Percentiles rank a stretch among this genome's conserved stretches.
phyloP scores from a whole-genome alignment of 257 asterid genomes.

The Solanum raphanifolium region DNA sequence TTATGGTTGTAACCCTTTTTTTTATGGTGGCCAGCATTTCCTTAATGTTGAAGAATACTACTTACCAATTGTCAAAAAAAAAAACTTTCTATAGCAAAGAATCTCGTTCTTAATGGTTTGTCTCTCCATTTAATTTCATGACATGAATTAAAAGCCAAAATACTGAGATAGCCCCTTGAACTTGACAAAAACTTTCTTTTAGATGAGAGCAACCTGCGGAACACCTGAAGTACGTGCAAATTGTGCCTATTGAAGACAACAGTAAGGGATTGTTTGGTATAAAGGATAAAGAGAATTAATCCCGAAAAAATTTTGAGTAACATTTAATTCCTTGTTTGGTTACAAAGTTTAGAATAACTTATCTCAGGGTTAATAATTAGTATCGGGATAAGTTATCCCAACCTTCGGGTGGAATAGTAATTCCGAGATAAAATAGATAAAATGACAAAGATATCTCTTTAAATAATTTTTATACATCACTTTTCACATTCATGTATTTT shows the following conservation, averaged over 20 bases:
- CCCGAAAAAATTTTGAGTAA: background rate
- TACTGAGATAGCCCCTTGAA: background rate
- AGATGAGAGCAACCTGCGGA: background rate
- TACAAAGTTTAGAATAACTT: background rate
- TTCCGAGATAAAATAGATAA: background rate
- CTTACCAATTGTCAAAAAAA: no score
- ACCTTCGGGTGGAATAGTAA: background rate
- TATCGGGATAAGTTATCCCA: background rate
- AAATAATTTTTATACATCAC: background rate
- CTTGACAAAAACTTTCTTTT: background rate
- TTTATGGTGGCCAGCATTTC: no score
- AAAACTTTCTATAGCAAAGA: background rate
- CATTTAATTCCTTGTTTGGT: background rate
- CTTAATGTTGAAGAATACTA: no score
- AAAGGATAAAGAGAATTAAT: background rate
- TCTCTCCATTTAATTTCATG: background rate
- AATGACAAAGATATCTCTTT: background rate
- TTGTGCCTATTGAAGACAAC: background rate
- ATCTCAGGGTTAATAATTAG: background rate
- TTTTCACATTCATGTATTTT: background rate
- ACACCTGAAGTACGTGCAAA: background rate
- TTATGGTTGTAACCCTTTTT: no score
- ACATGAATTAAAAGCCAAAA: background rate
- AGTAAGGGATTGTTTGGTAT: background rate
- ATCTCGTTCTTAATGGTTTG: background rate